phyloP scores from a whole-genome alignment of 2,329 filamentous ascomycete genomes.

The Nectriaceae sp. region DNA sequence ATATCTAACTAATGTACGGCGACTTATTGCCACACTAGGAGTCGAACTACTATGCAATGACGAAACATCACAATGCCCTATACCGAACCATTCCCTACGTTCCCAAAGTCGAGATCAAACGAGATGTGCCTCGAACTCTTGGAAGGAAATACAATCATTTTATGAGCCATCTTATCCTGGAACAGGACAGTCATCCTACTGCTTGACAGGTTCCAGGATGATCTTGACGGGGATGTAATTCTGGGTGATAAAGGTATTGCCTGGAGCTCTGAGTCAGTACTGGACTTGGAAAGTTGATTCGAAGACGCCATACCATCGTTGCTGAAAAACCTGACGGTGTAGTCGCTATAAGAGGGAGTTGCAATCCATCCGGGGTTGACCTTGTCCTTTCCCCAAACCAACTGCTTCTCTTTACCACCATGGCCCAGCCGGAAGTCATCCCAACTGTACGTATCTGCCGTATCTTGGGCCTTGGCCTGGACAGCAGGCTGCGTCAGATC shows the following conservation, averaged over 20 bases:
- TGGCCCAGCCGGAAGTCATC: constrained; percentile 8
- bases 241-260: constrained; percentile 2
- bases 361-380: constrained; percentile 16
- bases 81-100: too few species aligned
- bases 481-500: constrained; percentile 4
- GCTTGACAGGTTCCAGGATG: constrained; percentile 4
- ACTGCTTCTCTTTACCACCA: constrained; percentile 1
- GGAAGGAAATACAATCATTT: too few species aligned
- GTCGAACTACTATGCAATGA: too few species aligned
- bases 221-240: constrained; percentile 13
- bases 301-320: not conserved
- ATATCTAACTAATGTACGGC: not conserved
- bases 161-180: too few species aligned
- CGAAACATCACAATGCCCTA: too few species aligned
- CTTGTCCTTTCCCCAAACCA: constrained; percentile 2
- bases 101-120: too few species aligned
- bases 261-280: constrained; percentile 2
- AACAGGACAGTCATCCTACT: not conserved
- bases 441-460: constrained; percentile 4
- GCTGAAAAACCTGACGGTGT: too few species aligned
- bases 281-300: not conserved
- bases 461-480: not conserved
- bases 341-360: too few species aligned
- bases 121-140: too few species aligned
- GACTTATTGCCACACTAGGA: too few species aligned